phyloP scores from a whole-genome alignment of 2,329 filamentous ascomycete species.

The Paracorniculantispora psalliotae region DNA sequence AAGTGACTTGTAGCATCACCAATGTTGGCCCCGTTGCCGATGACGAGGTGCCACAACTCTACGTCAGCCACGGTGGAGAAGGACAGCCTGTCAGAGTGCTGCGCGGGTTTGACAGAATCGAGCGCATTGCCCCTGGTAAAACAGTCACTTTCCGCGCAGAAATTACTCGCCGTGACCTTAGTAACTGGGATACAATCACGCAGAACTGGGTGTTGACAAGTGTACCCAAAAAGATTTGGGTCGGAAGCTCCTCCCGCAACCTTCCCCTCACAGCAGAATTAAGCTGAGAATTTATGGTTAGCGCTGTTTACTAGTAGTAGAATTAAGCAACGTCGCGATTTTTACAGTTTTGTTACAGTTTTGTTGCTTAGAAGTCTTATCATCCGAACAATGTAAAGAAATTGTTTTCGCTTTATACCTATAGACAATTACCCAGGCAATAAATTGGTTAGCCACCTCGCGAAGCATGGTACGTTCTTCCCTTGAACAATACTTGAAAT shows the following conservation, averaged over 20 bases:
- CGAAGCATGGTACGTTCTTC: no score
- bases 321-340: no score
- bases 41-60: slow-evolving; percentile 72
- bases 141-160: slow-evolving; percentile 61
- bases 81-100: slow-evolving; percentile 64
- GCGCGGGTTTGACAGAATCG: slow-evolving; percentile 74
- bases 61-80: slow-evolving; percentile 74
- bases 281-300: no score
- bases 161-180: slow-evolving; percentile 74
- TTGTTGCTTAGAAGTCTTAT: no score
- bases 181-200: slow-evolving; percentile 73
- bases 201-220: slow-evolving; percentile 75
- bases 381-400: no score
- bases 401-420: no score
- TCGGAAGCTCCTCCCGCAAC: slow-evolving; percentile 52
- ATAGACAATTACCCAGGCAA: no score
- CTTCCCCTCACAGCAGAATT: no score
- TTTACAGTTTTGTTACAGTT: no score
- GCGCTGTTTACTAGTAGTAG: no score
- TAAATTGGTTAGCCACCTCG: no score
- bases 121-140: slow-evolving; percentile 61
- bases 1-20: slow-evolving; percentile 60
- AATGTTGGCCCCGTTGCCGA: slow-evolving; percentile 64
- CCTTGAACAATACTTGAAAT: no score
- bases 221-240: slow-evolving; percentile 47